Conservation (phyloP, 768 basidiomycete species). For the Crassisporium funariophilum region DNA sequence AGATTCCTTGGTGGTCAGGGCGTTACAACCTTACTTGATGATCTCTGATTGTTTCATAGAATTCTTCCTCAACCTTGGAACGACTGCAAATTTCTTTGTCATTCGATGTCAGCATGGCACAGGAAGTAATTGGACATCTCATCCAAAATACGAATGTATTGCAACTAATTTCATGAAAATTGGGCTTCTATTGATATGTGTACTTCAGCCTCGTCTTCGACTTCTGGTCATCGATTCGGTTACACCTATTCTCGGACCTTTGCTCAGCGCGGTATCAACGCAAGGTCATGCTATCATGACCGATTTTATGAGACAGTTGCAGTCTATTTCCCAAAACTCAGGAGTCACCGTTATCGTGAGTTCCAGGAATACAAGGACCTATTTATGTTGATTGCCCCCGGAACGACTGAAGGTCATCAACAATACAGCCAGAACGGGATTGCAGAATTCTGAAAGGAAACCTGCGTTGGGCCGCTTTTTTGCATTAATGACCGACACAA, state of each 20-base stretch:
- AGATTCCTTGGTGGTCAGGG: slow-evolving; percentile 24
- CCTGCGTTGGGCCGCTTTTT: slow-evolving; percentile 81
- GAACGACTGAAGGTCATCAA: slow-evolving; percentile 69
- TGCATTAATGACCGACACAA: slow-evolving; percentile 69
- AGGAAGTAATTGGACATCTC: slow-evolving; percentile 51
- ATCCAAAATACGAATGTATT: slow-evolving; percentile 26
- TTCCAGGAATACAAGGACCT: slow-evolving; percentile 10
- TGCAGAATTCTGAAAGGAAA: slow-evolving; percentile 41
- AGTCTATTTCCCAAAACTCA: slow-evolving; percentile 45
- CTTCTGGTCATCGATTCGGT: slow-evolving; percentile 68
- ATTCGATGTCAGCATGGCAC: slow-evolving; percentile 58
- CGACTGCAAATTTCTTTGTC: slow-evolving; percentile 60
- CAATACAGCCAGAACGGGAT: slow-evolving; percentile 41
- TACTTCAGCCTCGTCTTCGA: slow-evolving; percentile 25
- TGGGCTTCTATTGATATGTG: not conserved
- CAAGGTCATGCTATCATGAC: slow-evolving; percentile 80
- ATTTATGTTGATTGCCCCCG: too few relatives aligned
- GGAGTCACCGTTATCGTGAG: slow-evolving; percentile 57
- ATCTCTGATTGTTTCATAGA: slow-evolving; percentile 17
- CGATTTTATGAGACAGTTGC: slow-evolving; percentile 67
- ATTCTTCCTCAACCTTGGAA: slow-evolving; percentile 42
- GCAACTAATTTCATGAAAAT: not conserved
- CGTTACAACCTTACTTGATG: not conserved
- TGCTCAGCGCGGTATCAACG: slow-evolving; percentile 64
- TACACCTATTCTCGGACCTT: slow-evolving; percentile 63